These are phyloP conservation scores for Dicorynia guianensis DNA, from an alignment of 306 rosid species.

Conservation along the genomic window DNA sequence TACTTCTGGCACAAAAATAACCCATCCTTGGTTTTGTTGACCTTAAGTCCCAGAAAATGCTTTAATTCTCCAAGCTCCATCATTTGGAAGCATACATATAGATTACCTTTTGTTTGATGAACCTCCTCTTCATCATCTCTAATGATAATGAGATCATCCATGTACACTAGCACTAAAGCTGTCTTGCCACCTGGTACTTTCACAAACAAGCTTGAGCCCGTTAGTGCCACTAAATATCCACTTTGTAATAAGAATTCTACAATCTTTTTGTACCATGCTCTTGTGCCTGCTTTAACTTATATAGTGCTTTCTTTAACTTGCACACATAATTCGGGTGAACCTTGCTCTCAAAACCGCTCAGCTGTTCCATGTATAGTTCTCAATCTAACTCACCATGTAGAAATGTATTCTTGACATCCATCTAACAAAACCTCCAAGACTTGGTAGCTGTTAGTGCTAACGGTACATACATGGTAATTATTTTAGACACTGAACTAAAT, in stretches of 20 bases:
- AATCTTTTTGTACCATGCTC: not conserved
- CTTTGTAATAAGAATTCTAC: not conserved
- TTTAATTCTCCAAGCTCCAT: not conserved
- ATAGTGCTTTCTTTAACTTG: too few species aligned
- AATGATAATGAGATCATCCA: not conserved
- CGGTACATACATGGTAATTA: too few species aligned
- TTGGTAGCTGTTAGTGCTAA: not conserved
- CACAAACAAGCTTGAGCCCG: not conserved
- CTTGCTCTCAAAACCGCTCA: not conserved
- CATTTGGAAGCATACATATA: not conserved
- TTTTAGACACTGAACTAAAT: not conserved
- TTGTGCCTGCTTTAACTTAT: too few species aligned
- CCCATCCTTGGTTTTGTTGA: too few species aligned
- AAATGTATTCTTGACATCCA: too few species aligned
- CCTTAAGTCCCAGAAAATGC: not conserved
- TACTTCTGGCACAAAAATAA: too few species aligned
- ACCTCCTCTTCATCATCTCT: not conserved
- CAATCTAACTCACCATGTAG: too few species aligned
- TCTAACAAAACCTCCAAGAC: too few species aligned
- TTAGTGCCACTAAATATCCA: not conserved
- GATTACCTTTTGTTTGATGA: not conserved
- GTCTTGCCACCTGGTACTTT: not conserved
- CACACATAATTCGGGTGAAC: not conserved
- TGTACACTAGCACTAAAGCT: not conserved
- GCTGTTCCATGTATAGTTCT: not conserved